Evolutionary conservation across 495 filamentous ascomycete genomes (phyloP).

Genomic region (Aspergillus leporis): DNA sequence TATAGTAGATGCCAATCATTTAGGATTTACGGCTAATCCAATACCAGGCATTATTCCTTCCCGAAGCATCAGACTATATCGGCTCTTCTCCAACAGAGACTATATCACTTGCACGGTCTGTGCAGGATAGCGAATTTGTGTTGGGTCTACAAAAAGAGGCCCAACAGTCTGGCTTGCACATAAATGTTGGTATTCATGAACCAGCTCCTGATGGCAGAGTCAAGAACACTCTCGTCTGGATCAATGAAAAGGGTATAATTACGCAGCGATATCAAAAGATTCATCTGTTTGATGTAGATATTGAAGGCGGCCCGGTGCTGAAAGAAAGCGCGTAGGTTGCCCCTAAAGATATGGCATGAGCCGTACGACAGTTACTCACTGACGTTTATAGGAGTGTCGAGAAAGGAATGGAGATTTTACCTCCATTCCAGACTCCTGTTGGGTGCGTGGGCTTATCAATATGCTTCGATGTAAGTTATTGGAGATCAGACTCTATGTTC

Average conservation of each 20-base stretch:
- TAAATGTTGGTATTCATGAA: conserved; percentile 90
- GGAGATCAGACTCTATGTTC: not conserved
- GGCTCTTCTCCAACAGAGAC: conserved; percentile 64
- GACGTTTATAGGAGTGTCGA: conserved; percentile 52
- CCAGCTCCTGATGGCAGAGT: conserved; percentile 58
- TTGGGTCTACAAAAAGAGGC: conserved; percentile 70
- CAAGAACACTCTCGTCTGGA: conserved; percentile 69
- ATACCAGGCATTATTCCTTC: conserved; percentile 79
- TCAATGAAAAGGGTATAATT: conserved; percentile 63
- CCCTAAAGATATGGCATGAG: not conserved
- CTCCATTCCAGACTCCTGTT: conserved; percentile 70
- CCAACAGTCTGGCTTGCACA: conserved; percentile 56
- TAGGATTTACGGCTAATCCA: conserved; percentile 2
- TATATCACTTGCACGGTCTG: conserved; percentile 62
- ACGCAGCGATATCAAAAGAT: conserved; percentile 72
- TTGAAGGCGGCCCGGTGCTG: conserved; percentile 59
- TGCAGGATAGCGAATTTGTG: conserved; percentile 62
- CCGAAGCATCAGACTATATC: conserved; percentile 91
- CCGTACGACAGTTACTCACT: not conserved
- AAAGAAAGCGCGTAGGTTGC: conserved; percentile 57
- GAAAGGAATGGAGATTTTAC: conserved; percentile 55
- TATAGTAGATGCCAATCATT: conserved; percentile 27
- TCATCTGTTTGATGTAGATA: conserved; percentile 75
- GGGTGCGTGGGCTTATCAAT: conserved; percentile 78
- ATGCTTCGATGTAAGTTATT: conserved; percentile 77